phyloP scores from a whole-genome alignment of 2,329 filamentous ascomycete species.

The Chaetoscypha palmicola region DNA sequence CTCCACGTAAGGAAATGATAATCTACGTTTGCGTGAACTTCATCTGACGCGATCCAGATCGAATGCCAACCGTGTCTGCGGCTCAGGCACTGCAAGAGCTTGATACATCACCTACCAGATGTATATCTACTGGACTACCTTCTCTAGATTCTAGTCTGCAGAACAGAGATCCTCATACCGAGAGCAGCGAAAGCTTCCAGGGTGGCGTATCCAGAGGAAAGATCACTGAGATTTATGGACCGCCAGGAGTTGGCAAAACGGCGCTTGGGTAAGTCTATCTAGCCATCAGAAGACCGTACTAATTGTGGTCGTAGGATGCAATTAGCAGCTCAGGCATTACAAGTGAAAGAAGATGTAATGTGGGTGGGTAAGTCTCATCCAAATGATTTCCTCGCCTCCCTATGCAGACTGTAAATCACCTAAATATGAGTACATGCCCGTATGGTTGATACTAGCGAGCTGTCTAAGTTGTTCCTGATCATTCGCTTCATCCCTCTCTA shows the following conservation, averaged over 20 bases:
- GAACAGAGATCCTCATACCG: constrained; percentile 19
- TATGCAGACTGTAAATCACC: not conserved
- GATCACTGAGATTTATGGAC: constrained; percentile 82
- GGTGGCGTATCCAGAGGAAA: constrained; percentile 68
- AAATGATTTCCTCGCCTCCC: not conserved
- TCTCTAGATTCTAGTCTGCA: constrained; percentile 45
- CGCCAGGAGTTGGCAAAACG: constrained; percentile 80
- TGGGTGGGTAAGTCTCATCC: constrained; percentile 65
- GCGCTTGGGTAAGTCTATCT: constrained; percentile 47
- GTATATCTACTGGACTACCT: constrained; percentile 49
- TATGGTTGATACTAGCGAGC: too few relatives aligned
- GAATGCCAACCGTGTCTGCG: constrained; percentile 69
- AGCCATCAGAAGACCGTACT: not conserved
- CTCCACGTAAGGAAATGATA: constrained; percentile 20
- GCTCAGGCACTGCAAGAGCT: constrained; percentile 62
- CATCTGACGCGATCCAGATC: constrained; percentile 44
- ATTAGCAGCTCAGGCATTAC: constrained; percentile 56
- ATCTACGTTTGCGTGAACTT: not conserved
- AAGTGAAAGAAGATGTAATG: constrained; percentile 55
- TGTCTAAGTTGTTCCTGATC: too few relatives aligned
- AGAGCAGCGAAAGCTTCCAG: constrained; percentile 16
- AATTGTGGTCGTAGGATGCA: constrained; percentile 53
- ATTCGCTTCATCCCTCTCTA: too few relatives aligned
- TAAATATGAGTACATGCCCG: not conserved
- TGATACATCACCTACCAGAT: constrained; percentile 41